Base-by-base conservation (phyloP, 139 green algal genomes). In the Coelastrella sp. region DNA sequence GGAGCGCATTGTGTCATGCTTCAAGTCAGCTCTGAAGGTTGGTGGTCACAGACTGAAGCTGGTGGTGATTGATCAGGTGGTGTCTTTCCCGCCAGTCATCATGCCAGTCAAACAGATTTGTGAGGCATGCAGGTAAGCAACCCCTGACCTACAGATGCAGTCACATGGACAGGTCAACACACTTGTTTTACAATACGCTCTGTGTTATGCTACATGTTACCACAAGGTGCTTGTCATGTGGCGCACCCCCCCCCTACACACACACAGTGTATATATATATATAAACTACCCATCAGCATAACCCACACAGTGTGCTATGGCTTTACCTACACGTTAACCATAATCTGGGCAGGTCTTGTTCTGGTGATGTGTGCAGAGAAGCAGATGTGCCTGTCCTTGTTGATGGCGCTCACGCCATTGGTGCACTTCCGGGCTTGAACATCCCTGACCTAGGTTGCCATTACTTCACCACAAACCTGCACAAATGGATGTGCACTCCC, bases 401-500 rank as follows among this genome's bases (percentile, higher is more conserved):
- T 68, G 92, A 95, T 72, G 92, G 92, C 6, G 92, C 92, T 43
- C 92, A 95, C 66, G 68, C 69, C 35, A 60, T 84, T 32, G 78
- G 78, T 50, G 68, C 87, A 15, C 8, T 81, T 4, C 51, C 86
- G 21, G 27, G 43, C 13, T 73, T 91, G 32, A 19, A 75, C 35
- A 9, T 94, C 0, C 75, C 88, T 2, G 15, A 41, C 30, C 80
- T 94, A 0, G 89, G 90, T 7, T 85, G 63, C 25, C 69, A 92
- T 34, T 94, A 81, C 81, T 94, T 93, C 85, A 89, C 83, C 23
- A 74, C 76, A 85, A 95, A 94, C 72, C 82, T 91, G 51, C 90
- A 94, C 87, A 94, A 94, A 83, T 91, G 83, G 79, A 48, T 76
- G 64, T 79, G 85, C 45, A 48, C 41, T 72, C 77, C 78, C 25